These are phyloP conservation scores for Quercus aquifolioides DNA, from an alignment of 306 rosid genomes.

Conservation along the genomic window DNA sequence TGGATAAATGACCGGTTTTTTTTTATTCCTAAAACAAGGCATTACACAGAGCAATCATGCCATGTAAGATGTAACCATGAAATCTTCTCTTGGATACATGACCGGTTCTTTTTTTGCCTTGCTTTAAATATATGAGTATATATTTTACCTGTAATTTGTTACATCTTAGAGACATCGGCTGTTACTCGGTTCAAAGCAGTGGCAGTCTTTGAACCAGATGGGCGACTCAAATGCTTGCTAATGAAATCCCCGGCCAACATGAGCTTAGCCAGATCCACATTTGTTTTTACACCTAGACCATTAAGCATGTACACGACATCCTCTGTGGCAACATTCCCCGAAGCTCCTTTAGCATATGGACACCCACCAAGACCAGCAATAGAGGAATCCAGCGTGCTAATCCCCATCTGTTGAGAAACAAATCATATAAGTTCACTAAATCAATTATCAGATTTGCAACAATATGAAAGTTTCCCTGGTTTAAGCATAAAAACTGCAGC, in stretches of 20 bases:
- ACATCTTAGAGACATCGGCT: slow-evolving; percentile 56
- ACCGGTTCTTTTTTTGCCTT: background rate
- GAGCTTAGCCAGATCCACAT: slow-evolving; percentile 73
- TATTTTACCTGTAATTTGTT: slow-evolving; percentile 6
- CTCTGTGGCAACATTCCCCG: slow-evolving; percentile 82
- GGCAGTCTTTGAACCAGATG: slow-evolving; percentile 73
- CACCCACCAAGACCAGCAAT: slow-evolving; percentile 69
- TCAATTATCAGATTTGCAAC: background rate
- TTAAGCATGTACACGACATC: slow-evolving; percentile 92
- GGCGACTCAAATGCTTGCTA: slow-evolving; percentile 64
- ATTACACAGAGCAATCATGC: background rate
- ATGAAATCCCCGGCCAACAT: slow-evolving; percentile 77
- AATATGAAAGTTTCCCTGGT: background rate
- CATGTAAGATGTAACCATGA: background rate
- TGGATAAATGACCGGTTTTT: background rate
- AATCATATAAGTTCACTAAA: slow-evolving; percentile 4
- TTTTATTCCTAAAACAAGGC: slow-evolving; percentile 8
- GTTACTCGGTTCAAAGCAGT: slow-evolving; percentile 59
- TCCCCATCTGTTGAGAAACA: slow-evolving; percentile 58
- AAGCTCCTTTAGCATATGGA: slow-evolving; percentile 74
- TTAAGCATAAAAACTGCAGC: background rate
- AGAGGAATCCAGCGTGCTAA: slow-evolving; percentile 55
- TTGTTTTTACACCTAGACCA: slow-evolving; percentile 77
- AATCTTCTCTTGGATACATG: background rate
- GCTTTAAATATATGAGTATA: slow-evolving; percentile 8